Percentiles rank a stretch among this genome's conserved stretches.
These are phyloP conservation scores for Phanerochaete carnosa DNA, from an alignment of 768 basidiomycete genomes.

Conservation along the genomic window DNA sequence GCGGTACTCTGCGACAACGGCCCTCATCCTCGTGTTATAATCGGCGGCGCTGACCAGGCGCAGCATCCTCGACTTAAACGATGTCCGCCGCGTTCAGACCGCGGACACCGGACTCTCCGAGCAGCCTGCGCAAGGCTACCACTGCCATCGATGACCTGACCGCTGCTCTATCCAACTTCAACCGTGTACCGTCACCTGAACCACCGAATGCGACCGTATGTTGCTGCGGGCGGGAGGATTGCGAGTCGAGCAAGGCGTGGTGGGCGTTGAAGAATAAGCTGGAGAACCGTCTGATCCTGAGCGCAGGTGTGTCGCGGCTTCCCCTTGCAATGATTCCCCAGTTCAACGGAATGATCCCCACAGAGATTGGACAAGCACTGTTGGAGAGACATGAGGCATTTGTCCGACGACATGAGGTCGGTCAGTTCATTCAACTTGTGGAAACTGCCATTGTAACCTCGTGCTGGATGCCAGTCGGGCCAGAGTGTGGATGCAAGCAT, in stretches of 20 bases:
- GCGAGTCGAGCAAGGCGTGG: constrained; percentile 65
- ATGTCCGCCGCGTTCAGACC: constrained; percentile 18
- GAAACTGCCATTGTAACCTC: neutral
- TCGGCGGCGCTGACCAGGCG: neutral
- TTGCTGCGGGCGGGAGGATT: constrained; percentile 65
- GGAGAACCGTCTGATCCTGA: constrained; percentile 75
- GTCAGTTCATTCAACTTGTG: constrained; percentile 12
- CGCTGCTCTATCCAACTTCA: constrained; percentile 65
- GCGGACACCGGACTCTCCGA: constrained; percentile 27
- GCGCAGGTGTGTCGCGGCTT: constrained; percentile 68
- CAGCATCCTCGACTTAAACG: constrained; percentile 1
- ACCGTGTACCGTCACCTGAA: constrained; percentile 73
- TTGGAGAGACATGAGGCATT: constrained; percentile 85
- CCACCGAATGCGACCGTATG: constrained; percentile 49
- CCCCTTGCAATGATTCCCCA: neutral
- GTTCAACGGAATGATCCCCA: neutral
- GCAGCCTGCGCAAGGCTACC: constrained; percentile 29
- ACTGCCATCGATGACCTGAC: constrained; percentile 78
- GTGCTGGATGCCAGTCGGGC: neutral
- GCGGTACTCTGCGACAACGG: constrained; percentile 2
- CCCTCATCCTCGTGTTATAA: neutral
- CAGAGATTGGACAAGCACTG: constrained; percentile 89
- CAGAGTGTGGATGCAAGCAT: neutral
- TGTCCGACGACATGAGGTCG: constrained; percentile 67
- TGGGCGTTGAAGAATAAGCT: constrained; percentile 61